These are phyloP conservation scores for Blastocrithidia nonstop DNA, from an alignment of 208 protist genomes.

Conservation along the genomic window DNA sequence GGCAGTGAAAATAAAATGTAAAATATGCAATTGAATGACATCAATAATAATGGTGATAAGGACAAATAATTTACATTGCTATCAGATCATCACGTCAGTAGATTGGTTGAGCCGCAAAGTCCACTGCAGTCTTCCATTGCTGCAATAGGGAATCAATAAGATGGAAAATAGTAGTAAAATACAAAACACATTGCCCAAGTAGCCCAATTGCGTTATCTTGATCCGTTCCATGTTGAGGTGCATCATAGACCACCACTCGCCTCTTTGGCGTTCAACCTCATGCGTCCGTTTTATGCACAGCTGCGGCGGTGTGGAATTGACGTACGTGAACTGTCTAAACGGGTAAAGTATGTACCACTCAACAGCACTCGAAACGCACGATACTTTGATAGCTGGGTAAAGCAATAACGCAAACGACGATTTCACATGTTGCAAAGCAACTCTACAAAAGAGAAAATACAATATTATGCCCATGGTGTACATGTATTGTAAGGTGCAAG, in stretches of 20 bases:
- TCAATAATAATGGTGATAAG: no score
- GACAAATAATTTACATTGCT: no score
- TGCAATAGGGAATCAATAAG: no score
- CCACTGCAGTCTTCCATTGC: no score
- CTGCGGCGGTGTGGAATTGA: conserved; percentile 15
- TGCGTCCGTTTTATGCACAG: conserved; percentile 22
- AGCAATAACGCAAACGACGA: conserved; percentile 2
- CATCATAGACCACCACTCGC: conserved; percentile 12
- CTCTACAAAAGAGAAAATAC: background rate
- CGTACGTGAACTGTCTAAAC: conserved; percentile 1
- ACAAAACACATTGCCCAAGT: conserved; percentile 34
- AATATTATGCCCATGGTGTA: conserved; percentile 1
- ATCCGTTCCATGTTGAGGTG: conserved; percentile 47
- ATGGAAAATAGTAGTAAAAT: no score
- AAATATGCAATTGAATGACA: no score
- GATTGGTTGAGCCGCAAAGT: no score
- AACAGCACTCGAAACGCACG: conserved; percentile 9
- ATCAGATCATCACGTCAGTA: no score
- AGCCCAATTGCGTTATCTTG: conserved; percentile 31
- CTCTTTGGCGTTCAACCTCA: conserved; percentile 8
- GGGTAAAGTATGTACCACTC: conserved; percentile 1
- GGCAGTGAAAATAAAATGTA: background rate
- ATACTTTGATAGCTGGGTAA: conserved; percentile 5
- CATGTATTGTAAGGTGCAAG: conserved; percentile 15
- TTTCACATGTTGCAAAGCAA: background rate